phyloP scores from a whole-genome alignment of 2,329 filamentous ascomycete species.

The Geosmithia morbida region DNA sequence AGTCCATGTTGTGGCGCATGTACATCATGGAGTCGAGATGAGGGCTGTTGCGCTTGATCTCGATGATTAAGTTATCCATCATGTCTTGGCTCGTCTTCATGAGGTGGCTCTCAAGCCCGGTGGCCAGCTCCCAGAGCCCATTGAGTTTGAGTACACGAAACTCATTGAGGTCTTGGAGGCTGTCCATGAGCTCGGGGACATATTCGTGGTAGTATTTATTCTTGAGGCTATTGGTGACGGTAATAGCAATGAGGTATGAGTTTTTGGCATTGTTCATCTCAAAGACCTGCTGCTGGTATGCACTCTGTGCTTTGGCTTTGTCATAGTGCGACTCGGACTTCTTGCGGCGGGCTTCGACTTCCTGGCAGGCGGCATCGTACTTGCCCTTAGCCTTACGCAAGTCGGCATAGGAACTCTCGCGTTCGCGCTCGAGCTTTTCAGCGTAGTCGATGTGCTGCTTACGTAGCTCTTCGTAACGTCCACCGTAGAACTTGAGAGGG shows the following conservation, averaged over 20 bases:
- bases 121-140: slow-evolving; percentile 67
- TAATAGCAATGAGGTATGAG: slow-evolving; percentile 91
- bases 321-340: slow-evolving; percentile 93
- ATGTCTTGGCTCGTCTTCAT: slow-evolving; percentile 59
- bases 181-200: slow-evolving; percentile 83
- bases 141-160: slow-evolving; percentile 78
- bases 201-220: slow-evolving; percentile 97
- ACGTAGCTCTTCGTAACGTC: slow-evolving; percentile 77
- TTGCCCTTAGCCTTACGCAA: slow-evolving; percentile 83
- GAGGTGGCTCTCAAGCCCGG: slow-evolving; percentile 66
- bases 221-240: slow-evolving; percentile 95
- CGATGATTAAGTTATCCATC: slow-evolving; percentile 57
- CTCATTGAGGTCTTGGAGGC: slow-evolving; percentile 85
- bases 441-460: slow-evolving; percentile 87
- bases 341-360: slow-evolving; percentile 87
- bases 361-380: slow-evolving; percentile 86
- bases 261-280: slow-evolving; percentile 99
- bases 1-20: slow-evolving; percentile 72
- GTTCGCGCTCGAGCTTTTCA: slow-evolving; percentile 75
- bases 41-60: slow-evolving; percentile 80
- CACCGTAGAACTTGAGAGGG: slow-evolving; percentile 60
- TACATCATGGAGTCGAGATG: slow-evolving; percentile 97
- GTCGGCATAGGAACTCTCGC: slow-evolving; percentile 70
- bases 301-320: slow-evolving; percentile 78
- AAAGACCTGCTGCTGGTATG: slow-evolving; percentile 80